phyloP scores from a whole-genome alignment of 2,329 filamentous ascomycete genomes.

The Hypoxylon sp. region DNA sequence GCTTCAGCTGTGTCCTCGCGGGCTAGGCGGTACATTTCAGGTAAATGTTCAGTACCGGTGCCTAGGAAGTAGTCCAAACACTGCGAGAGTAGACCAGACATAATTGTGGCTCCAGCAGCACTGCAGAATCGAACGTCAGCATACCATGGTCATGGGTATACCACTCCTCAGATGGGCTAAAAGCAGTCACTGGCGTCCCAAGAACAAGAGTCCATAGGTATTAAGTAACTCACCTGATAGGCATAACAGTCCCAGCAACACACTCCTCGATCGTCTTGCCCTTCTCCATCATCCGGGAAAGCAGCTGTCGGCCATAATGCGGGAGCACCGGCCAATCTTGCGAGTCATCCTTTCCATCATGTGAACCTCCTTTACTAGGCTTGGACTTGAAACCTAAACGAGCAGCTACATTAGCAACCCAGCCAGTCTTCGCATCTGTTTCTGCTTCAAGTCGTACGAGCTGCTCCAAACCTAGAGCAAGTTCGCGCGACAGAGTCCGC shows the following conservation, averaged over 20 bases:
- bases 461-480: conserved; percentile 67
- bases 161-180: no score
- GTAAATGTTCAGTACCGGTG: conserved; percentile 63
- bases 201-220: not conserved
- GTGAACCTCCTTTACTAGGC: not conserved
- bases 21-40: conserved; percentile 67
- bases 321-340: conserved; percentile 62
- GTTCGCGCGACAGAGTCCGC: conserved; percentile 63
- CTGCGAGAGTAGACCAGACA: conserved; percentile 71
- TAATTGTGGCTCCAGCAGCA: conserved; percentile 70
- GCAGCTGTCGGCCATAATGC: conserved; percentile 72
- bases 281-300: conserved; percentile 68
- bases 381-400: conserved; percentile 29
- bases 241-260: conserved; percentile 70
- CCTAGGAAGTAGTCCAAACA: conserved; percentile 72
- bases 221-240: conserved; percentile 57
- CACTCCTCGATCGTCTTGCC: conserved; percentile 68
- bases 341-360: conserved; percentile 58
- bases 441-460: conserved; percentile 68
- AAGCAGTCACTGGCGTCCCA: not conserved
- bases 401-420: conserved; percentile 62
- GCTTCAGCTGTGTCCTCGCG: conserved; percentile 64
- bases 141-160: not conserved
- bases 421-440: conserved; percentile 60
- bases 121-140: conserved; percentile 45